Evolutionary conservation across 306 rosid species (phyloP).

Genomic region (Castanospermum australe): DNA sequence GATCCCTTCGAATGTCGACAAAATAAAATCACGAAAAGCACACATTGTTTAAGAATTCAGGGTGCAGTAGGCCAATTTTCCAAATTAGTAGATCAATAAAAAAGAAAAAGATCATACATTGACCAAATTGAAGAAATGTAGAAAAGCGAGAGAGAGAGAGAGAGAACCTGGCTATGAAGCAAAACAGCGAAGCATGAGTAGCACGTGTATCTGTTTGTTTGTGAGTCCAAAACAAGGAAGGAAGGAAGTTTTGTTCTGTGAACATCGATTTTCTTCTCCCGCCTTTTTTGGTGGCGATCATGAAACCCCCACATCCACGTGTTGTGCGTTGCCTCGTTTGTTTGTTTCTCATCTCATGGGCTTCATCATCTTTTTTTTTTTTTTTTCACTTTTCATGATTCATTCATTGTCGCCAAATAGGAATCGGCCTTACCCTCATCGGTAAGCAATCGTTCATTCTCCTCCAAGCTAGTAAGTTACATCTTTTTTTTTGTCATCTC

Average conservation of each 20-base stretch:
- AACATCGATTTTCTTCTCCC: slow-evolving; percentile 9
- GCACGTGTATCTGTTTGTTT: too few relatives aligned
- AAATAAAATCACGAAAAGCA: too few relatives aligned
- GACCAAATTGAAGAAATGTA: background rate
- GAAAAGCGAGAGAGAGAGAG: background rate
- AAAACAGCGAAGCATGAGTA: background rate
- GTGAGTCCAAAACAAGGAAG: background rate
- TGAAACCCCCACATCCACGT: slow-evolving; percentile 22
- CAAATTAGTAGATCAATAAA: background rate
- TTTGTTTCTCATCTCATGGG: background rate
- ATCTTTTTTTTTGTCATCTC: too few relatives aligned
- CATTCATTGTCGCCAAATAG: too few relatives aligned
- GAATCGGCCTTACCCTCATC: too few relatives aligned
- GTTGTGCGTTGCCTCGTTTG: background rate
- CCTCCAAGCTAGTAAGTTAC: too few relatives aligned
- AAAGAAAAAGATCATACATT: background rate
- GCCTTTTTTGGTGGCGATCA: background rate
- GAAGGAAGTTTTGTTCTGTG: background rate
- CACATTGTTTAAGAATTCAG: too few relatives aligned
- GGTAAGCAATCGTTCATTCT: too few relatives aligned
- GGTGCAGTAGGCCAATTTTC: background rate
- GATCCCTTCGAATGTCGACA: too few relatives aligned
- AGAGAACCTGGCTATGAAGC: slow-evolving; percentile 23
- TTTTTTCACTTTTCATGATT: too few relatives aligned
- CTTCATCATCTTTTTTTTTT: background rate